Evolutionary conservation across 1,284 basidiomycete species (phyloP).

Genomic region (Malassezia furfur): DNA sequence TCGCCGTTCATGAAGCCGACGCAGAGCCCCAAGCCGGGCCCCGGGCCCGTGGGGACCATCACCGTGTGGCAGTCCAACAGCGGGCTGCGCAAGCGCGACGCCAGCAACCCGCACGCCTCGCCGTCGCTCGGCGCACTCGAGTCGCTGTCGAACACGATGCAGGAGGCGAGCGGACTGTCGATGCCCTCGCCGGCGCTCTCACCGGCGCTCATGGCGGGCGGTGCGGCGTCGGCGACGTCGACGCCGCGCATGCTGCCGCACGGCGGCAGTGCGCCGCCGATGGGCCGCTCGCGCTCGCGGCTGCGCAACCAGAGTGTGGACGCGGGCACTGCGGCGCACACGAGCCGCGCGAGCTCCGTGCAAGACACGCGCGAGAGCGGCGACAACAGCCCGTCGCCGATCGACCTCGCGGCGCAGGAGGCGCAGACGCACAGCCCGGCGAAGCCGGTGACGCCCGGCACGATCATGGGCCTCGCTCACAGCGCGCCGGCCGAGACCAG

Average conservation of each 20-base stretch:
- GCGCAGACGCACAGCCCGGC: not conserved
- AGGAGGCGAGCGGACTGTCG: constrained; percentile 8
- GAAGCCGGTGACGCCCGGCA: constrained; percentile 40
- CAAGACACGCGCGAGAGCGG: not conserved
- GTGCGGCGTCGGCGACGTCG: not conserved
- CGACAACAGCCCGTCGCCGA: constrained; percentile 29
- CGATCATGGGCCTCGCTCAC: constrained; percentile 40
- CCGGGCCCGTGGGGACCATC: not conserved
- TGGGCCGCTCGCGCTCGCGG: not conserved
- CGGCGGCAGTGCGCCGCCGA: not conserved
- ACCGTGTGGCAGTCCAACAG: not conserved
- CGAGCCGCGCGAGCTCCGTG: not conserved
- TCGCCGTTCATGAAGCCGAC: constrained; percentile 44
- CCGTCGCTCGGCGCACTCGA: constrained; percentile 17
- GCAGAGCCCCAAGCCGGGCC: constrained; percentile 13
- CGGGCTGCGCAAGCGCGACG: not conserved
- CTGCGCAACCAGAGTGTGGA: not conserved
- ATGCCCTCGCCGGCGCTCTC: constrained; percentile 15
- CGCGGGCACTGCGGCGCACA: not conserved
- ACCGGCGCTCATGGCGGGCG: not conserved
- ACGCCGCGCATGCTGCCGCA: not conserved
- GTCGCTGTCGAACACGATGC: constrained; percentile 13
- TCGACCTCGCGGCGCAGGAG: constrained; percentile 22
- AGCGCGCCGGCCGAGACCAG: not conserved
- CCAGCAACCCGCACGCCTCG: not conserved